Conservation (phyloP, 805 yeast species). For the Teunomyces kruisii region DNA sequence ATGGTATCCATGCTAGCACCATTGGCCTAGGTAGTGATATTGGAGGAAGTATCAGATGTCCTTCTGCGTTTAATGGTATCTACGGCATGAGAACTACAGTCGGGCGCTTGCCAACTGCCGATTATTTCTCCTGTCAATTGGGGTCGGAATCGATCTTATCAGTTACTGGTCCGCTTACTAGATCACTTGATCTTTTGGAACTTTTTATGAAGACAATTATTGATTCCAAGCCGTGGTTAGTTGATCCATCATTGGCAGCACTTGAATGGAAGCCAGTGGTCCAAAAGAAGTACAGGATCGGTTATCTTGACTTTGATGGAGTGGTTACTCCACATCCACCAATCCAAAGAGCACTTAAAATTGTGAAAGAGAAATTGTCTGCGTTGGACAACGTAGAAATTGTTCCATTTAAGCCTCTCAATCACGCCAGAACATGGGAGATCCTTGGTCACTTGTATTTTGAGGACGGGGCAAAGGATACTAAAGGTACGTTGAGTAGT, state of each 20-base stretch:
- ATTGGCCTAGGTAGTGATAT: constrained; percentile 57
- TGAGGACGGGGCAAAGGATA: constrained; percentile 58
- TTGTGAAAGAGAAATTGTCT: constrained; percentile 35
- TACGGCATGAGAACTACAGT: constrained; percentile 47
- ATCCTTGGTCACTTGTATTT: constrained; percentile 45
- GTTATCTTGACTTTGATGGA: constrained; percentile 44
- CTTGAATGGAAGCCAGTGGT: constrained; percentile 47
- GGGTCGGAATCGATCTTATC: constrained; percentile 40
- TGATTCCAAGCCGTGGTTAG: constrained; percentile 44
- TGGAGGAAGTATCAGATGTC: constrained; percentile 52
- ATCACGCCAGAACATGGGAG: neutral
- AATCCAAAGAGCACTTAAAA: constrained; percentile 55
- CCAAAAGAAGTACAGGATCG: constrained; percentile 41
- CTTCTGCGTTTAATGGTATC: constrained; percentile 43
- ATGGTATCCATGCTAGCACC: constrained; percentile 45
- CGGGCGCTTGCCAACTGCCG: constrained; percentile 43
- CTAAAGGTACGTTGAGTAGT: constrained; percentile 49
- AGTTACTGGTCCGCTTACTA: constrained; percentile 50
- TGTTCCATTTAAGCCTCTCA: constrained; percentile 40
- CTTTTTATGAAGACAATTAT: constrained; percentile 44
- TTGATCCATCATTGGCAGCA: constrained; percentile 52
- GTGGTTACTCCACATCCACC: constrained; percentile 55
- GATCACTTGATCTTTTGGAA: constrained; percentile 37
- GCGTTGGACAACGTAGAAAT: constrained; percentile 46
- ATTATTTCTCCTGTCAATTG: constrained; percentile 29